phyloP scores from a whole-genome alignment of 331 rosid genomes.

The Telfairia occidentalis region DNA sequence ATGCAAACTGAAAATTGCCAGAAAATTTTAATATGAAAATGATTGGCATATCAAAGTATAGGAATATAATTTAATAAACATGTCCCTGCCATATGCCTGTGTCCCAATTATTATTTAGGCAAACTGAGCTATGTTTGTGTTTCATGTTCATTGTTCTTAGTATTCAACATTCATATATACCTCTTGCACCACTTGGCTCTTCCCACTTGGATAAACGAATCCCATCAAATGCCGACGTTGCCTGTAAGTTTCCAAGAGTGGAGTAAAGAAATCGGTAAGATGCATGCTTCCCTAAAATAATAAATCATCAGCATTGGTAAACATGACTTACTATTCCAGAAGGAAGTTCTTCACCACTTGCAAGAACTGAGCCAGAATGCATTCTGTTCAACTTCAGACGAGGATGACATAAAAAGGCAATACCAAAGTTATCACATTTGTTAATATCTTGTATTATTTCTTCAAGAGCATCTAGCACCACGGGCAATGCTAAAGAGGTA shows the following conservation, averaged over 20 bases:
- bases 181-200: constrained; percentile 89
- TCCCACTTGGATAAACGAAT: constrained; percentile 71
- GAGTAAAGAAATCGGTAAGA: constrained; percentile 17
- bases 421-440: constrained; percentile 34
- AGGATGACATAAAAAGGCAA: constrained; percentile 45
- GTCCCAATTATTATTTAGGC: not conserved
- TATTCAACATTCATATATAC: constrained; percentile 22
- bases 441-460: constrained; percentile 41
- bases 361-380: constrained; percentile 75
- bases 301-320: constrained; percentile 18
- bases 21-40: too few species aligned
- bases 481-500: constrained; percentile 72
- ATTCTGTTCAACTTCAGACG: constrained; percentile 63
- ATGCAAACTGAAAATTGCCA: not conserved
- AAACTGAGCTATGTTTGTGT: not conserved
- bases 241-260: constrained; percentile 36
- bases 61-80: not conserved
- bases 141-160: not conserved
- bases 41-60: too few species aligned
- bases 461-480: constrained; percentile 60
- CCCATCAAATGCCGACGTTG: constrained; percentile 87
- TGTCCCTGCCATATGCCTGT: not conserved
- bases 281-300: constrained; percentile 1
- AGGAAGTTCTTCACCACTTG: constrained; percentile 90
- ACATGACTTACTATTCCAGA: constrained; percentile 74